These are phyloP conservation scores for Cytospora chrysosperma DNA, from an alignment of 2,329 filamentous ascomycete genomes.

Conservation along the genomic window DNA sequence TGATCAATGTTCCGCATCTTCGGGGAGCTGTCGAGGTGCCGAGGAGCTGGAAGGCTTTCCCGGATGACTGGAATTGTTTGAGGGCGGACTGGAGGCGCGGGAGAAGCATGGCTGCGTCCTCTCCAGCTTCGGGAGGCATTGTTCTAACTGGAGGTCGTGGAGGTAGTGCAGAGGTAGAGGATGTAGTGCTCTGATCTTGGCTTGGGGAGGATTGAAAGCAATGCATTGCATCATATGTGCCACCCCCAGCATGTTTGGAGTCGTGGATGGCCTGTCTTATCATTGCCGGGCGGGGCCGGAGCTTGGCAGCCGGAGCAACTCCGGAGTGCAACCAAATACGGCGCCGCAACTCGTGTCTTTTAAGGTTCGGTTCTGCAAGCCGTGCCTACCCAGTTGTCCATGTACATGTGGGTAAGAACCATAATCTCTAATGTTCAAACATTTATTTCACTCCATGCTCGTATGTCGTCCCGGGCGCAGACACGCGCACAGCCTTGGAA, in stretches of 20 bases:
- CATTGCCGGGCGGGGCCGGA: neutral
- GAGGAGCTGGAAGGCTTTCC: constrained; percentile 18
- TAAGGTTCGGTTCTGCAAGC: too few species aligned
- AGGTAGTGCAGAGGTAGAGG: neutral
- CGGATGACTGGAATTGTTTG: constrained; percentile 17
- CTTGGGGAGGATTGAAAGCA: neutral
- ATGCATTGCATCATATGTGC: neutral
- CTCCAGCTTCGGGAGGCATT: constrained; percentile 2
- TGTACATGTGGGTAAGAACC: too few species aligned
- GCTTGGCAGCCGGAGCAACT: neutral
- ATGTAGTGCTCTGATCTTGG: neutral
- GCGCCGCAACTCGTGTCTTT: too few species aligned
- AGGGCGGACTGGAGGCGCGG: constrained; percentile 16
- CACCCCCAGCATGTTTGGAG: neutral
- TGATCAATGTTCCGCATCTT: constrained; percentile 43
- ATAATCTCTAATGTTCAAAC: too few species aligned
- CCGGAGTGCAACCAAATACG: too few species aligned
- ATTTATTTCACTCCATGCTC: too few species aligned
- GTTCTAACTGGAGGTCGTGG: neutral
- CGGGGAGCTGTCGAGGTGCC: constrained; percentile 24
- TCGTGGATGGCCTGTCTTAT: neutral
- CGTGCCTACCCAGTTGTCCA: too few species aligned
- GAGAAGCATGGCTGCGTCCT: constrained; percentile 13
- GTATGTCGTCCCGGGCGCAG: too few species aligned
- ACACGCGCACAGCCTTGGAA: too few species aligned